Evolutionary conservation across 2,329 filamentous ascomycete genomes (phyloP), one percentile per base, ranked within the genome.

Genomic region (Rhinocladiella similis): DNA sequence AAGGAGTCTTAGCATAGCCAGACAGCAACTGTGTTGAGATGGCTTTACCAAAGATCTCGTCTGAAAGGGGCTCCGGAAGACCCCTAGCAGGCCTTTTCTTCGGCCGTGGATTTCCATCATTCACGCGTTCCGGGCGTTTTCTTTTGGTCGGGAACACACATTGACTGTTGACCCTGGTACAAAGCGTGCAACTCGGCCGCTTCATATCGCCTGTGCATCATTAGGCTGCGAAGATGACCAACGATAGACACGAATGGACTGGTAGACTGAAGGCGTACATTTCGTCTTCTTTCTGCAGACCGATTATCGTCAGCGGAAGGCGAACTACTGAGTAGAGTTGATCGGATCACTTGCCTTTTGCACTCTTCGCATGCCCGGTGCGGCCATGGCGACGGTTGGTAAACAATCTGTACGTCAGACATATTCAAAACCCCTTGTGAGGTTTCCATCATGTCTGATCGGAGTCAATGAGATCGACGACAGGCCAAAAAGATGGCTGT

Each of bases 71-170:
- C 10, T 45, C 14, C 14, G 22, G 18, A n/a, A 20, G 18, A 20
- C 18, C 14, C 9, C 12, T 45, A 18, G 7, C 12, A 5, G 14
- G 16, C 18, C 22, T 45, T 18, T 45, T 45, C 6, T 25, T 25
- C 14, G 16, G 7, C 12, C 19, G 16, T 5, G 7, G 7, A 22
- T n/a, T 45, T 18, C 5, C 12, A 20, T 45, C 19, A 20, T n/a
- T 18, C 18, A 20, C 14, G 12, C 19, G 48, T 13, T 50, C 48
- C 14, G 48, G 48, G 14, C 48, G 48, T 18, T 50, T 50, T 50
- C 48, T 50, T 22, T 50, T 50, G 4, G 48, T 50, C 42, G 48
- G 48, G 19, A 50, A 50, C 5, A 50, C 29, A 42, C 48, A 50
- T 33, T 50, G 35, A 35, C 48, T 50, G 20, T 35, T 38, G n/a